Conservation (phyloP, 305 asterid species). For the Ruellia speciosa region DNA sequence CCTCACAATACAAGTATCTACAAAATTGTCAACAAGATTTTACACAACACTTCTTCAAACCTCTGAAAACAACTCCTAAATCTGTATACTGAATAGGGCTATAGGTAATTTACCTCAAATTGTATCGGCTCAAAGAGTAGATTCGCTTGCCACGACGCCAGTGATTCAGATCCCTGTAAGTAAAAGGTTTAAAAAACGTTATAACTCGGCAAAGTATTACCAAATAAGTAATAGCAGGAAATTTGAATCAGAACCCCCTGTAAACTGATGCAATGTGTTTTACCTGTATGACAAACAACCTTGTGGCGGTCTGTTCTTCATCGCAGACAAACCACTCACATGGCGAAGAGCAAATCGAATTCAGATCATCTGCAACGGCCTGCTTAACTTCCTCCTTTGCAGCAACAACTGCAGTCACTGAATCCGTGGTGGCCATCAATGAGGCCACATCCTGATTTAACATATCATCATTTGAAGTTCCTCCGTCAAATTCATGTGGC, state of each 20-base stretch:
- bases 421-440: slow-evolving; percentile 75
- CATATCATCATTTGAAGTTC: slow-evolving; percentile 21
- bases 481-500: slow-evolving; percentile 19
- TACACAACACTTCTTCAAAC: too few species aligned
- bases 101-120: slow-evolving; percentile 60
- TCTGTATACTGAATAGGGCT: background rate
- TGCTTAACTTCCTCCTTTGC: slow-evolving; percentile 99
- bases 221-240: background rate
- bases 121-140: slow-evolving; percentile 80
- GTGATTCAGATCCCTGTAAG: slow-evolving; percentile 79
- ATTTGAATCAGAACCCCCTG: too few species aligned
- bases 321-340: slow-evolving; percentile 95
- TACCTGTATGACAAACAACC: slow-evolving; percentile 88
- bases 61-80: too few species aligned
- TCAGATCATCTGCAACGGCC: slow-evolving; percentile 92
- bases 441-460: slow-evolving; percentile 58
- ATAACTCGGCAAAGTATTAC: background rate
- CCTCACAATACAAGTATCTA: background rate
- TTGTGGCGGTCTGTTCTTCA: slow-evolving; percentile 65
- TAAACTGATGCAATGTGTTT: background rate
- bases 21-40: background rate
- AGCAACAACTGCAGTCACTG: slow-evolving; percentile 90
- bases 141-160: slow-evolving; percentile 96
- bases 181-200: slow-evolving; percentile 11
- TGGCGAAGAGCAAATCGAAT: slow-evolving; percentile 62